Percentiles rank a stretch among this genome's conserved stretches.
Conservation (phyloP, 2,329 filamentous ascomycete genomes). For the Rosellinia necatrix region DNA sequence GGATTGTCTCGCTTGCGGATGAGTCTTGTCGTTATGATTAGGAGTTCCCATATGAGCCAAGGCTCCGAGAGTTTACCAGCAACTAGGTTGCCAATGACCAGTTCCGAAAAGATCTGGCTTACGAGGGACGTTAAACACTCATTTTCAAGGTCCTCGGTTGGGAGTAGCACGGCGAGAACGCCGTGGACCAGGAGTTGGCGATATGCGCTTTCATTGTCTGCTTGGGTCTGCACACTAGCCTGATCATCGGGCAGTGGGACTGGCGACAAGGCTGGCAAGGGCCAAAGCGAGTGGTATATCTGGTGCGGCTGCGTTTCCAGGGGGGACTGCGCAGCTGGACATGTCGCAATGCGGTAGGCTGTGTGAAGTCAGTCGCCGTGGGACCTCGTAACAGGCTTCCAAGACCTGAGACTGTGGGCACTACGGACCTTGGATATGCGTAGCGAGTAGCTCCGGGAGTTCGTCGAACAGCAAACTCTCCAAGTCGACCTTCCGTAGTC, state of each 20-base stretch:
- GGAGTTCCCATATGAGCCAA: slow-evolving; percentile 84
- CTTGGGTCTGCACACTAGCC: slow-evolving; percentile 62
- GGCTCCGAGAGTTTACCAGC: slow-evolving; percentile 82
- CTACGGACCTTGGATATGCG: slow-evolving; percentile 75
- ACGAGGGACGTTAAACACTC: slow-evolving; percentile 82
- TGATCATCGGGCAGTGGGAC: slow-evolving; percentile 64
- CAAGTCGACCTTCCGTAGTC: slow-evolving; percentile 80
- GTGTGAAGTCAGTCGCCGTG: slow-evolving; percentile 27
- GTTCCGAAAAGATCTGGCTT: slow-evolving; percentile 84
- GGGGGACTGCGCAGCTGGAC: slow-evolving; percentile 60
- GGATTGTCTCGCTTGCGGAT: slow-evolving; percentile 35
- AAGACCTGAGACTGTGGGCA: slow-evolving; percentile 15
- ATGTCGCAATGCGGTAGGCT: slow-evolving; percentile 76
- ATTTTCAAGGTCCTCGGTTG: slow-evolving; percentile 91
- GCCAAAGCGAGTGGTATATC: slow-evolving; percentile 83
- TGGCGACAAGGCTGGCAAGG: slow-evolving; percentile 79
- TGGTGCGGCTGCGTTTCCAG: slow-evolving; percentile 66
- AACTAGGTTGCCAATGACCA: slow-evolving; percentile 83
- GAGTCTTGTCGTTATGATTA: slow-evolving; percentile 70
- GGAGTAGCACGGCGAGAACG: slow-evolving; percentile 79
- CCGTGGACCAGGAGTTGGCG: slow-evolving; percentile 86
- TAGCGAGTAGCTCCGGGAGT: slow-evolving; percentile 78
- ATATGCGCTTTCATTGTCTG: slow-evolving; percentile 79
- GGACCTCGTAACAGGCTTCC: neutral
- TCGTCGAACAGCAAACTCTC: slow-evolving; percentile 86